phyloP scores from a whole-genome alignment of 2,329 filamentous ascomycete genomes.

The Pseudocercospora musae region DNA sequence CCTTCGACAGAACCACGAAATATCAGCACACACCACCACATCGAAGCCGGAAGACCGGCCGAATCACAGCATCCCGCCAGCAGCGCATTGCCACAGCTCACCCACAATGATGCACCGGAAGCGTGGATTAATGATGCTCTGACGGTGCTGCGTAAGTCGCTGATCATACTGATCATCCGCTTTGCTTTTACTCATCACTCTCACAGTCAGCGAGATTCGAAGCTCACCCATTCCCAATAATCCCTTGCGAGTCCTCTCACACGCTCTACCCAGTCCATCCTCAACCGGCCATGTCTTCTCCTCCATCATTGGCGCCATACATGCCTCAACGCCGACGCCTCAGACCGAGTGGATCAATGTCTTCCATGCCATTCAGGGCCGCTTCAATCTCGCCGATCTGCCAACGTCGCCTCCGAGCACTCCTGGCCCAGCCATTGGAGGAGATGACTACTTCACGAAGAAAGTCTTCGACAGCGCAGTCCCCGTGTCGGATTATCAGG shows the following conservation, averaged over 20 bases:
- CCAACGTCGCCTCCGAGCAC: conserved; percentile 62
- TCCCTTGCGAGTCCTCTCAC: conserved; percentile 57
- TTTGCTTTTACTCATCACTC: background rate
- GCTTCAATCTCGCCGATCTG: conserved; percentile 60
- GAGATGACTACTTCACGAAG: conserved; percentile 60
- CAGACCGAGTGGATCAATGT: conserved; percentile 61
- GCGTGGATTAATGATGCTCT: conserved; percentile 32
- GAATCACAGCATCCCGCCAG: background rate
- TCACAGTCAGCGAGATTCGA: conserved; percentile 39
- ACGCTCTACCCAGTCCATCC: conserved; percentile 58
- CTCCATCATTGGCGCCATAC: conserved; percentile 54
- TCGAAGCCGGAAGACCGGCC: background rate
- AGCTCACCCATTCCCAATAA: conserved; percentile 34
- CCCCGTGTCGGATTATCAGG: conserved; percentile 56
- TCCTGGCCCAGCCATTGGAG: conserved; percentile 49
- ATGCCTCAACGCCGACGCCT: conserved; percentile 49
- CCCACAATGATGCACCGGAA: background rate
- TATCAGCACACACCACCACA: conserved; percentile 4
- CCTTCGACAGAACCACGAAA: conserved; percentile 39
- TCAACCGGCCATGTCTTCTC: conserved; percentile 51
- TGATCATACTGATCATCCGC: background rate
- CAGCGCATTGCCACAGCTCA: background rate
- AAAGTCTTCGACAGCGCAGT: conserved; percentile 62
- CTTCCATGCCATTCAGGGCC: conserved; percentile 60
- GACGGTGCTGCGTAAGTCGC: conserved; percentile 29